These are phyloP conservation scores for Volvox reticuliferus DNA, from an alignment of 139 green algal genomes.

Conservation along the genomic window DNA sequence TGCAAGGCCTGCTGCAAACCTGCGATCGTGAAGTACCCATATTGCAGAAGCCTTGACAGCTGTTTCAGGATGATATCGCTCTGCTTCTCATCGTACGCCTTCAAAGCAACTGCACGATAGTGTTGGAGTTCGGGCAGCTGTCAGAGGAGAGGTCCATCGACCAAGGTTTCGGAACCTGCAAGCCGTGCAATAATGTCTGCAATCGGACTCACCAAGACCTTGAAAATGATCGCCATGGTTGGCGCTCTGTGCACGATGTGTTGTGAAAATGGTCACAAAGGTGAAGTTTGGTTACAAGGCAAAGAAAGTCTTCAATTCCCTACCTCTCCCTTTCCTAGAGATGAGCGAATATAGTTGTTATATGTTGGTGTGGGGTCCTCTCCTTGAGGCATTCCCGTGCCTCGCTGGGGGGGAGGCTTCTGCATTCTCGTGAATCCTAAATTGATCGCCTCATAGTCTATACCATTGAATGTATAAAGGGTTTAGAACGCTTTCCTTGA, in stretches of 20 bases:
- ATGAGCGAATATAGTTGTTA: slow-evolving; percentile 46
- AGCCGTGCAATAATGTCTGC: background rate
- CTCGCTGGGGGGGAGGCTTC: background rate
- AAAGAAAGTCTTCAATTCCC: background rate
- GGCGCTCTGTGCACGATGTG: background rate
- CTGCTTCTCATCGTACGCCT: slow-evolving; percentile 44
- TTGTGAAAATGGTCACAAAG: background rate
- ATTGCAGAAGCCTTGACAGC: slow-evolving; percentile 40
- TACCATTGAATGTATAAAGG: too few relatives aligned
- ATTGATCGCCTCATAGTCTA: too few relatives aligned
- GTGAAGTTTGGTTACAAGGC: too few relatives aligned
- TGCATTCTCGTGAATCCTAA: background rate
- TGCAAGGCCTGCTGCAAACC: slow-evolving; percentile 38
- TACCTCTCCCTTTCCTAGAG: slow-evolving; percentile 52
- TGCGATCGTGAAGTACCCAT: slow-evolving; percentile 37
- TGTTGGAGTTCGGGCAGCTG: too few relatives aligned
- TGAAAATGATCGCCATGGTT: slow-evolving; percentile 31
- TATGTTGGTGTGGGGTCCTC: slow-evolving; percentile 42
- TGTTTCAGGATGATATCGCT: background rate
- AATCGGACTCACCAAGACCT: slow-evolving; percentile 10
- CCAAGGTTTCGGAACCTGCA: background rate
- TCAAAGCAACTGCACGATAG: slow-evolving; percentile 1
- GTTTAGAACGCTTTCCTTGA: too few relatives aligned
- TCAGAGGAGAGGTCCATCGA: too few relatives aligned
- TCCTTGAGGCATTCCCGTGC: background rate